phyloP scores from a whole-genome alignment of 1,284 basidiomycete species.

The Cutaneotrichosporon cutaneum region DNA sequence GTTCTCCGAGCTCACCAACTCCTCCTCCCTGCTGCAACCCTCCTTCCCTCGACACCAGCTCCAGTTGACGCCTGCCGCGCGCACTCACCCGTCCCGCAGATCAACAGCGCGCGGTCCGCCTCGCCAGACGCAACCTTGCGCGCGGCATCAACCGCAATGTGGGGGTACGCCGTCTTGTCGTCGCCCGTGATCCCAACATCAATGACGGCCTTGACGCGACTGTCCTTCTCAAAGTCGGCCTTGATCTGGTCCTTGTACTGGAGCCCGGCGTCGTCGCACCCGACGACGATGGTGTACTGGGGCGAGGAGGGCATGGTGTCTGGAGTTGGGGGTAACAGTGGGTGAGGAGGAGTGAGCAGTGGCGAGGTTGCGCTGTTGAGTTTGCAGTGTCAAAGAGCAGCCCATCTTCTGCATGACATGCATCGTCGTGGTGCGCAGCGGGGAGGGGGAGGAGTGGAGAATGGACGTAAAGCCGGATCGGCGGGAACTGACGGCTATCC shows the following conservation, averaged over 20 bases:
- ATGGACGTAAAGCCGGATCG: neutral
- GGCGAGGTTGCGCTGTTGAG: too few species aligned
- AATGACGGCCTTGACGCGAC: constrained; percentile 41
- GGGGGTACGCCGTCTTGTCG: constrained; percentile 54
- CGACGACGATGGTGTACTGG: constrained; percentile 44
- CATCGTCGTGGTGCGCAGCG: neutral
- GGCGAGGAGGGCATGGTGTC: constrained; percentile 16
- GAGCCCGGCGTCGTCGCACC: constrained; percentile 44
- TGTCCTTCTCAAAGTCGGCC: constrained; percentile 40
- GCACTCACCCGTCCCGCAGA: constrained; percentile 54
- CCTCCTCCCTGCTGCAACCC: neutral
- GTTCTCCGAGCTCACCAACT: too few species aligned
- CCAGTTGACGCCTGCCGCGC: neutral
- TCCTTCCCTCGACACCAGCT: neutral
- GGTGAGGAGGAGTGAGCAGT: neutral
- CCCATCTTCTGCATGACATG: neutral
- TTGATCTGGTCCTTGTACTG: constrained; percentile 44
- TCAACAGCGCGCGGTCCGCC: constrained; percentile 54
- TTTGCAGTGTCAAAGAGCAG: too few species aligned
- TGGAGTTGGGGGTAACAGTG: neutral
- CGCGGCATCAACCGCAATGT: constrained; percentile 54
- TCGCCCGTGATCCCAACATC: constrained; percentile 42
- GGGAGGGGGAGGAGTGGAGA: neutral
- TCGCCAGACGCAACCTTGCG: constrained; percentile 52
- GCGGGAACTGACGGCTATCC: constrained; percentile 3